These are phyloP conservation scores for Telfairia occidentalis DNA, from an alignment of 331 rosid genomes.

Conservation along the genomic window DNA sequence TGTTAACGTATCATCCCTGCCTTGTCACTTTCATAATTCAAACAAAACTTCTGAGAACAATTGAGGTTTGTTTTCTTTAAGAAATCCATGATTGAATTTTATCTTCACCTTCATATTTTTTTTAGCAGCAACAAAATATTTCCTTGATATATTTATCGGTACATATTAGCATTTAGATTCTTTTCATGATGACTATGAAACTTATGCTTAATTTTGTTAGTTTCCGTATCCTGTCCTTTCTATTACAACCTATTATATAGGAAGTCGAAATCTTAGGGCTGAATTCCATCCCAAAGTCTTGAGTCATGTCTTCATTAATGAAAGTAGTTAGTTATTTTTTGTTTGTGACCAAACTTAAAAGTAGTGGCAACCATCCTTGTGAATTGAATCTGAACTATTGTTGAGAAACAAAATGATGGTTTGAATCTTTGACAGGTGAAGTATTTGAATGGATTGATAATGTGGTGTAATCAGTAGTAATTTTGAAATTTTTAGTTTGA, in stretches of 20 bases:
- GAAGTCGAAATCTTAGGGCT: not conserved
- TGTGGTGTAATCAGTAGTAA: no score
- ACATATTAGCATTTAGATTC: not conserved
- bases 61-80: slow-evolving; percentile 39
- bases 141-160: not conserved
- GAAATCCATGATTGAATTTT: not conserved
- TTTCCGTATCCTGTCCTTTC: not conserved
- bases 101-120: not conserved
- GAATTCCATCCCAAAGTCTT: not conserved
- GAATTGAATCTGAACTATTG: no score
- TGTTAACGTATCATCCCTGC: slow-evolving; percentile 21
- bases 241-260: not conserved
- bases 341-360: not conserved
- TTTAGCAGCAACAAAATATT: not conserved
- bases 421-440: no score
- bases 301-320: not conserved
- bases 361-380: not conserved
- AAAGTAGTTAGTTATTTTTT: not conserved
- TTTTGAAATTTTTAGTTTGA: not conserved
- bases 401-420: no score
- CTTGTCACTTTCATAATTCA: slow-evolving; percentile 23
- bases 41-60: slow-evolving; percentile 19
- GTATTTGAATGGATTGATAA: no score
- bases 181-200: no score
- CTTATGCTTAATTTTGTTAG: not conserved